Evolutionary conservation across 176 grass and related monocot species (phyloP), one percentile per base, ranked within the genome.

Genomic region (Avena eriantha): DNA sequence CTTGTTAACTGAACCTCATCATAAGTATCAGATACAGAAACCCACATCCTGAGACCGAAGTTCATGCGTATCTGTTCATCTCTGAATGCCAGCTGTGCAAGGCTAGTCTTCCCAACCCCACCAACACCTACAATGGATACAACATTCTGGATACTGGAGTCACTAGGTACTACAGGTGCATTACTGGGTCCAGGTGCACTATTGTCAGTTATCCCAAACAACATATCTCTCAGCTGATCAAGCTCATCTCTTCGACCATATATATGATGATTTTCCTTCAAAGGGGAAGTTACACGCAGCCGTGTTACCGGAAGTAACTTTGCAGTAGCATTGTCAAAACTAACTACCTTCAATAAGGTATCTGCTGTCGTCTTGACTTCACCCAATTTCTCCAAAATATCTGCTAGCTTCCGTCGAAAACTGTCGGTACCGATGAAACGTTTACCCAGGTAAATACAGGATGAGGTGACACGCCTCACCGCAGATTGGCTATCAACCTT

Each of bases 61-160:
- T 82, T 65, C 14, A 65, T 67, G 17, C 29, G 21, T 66, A 95
- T 76, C 8, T 75, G 77, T 19, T 61, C 75, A 67, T 95, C 88
- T 43, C 80, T 89, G 47, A 92, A 95, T 8, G 92, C 83, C 31
- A 88, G 29, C 26, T 91, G 91, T 18, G 86, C 90, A 36, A 95
- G 86, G 34, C 83, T 93, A 49, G 91, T 89, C 83, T 95, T 95
- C 50, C 93, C 91, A 48, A 91, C 58, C 64, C 91, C 93, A 79
- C 85, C 88, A 65, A 85, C 81, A 31, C 91, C 93, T 76, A 91
- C 31, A 35, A 95, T 69, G 51, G 88, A 85, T 81, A 95, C 17
- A 23, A 91, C 75, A 78, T 5, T 46, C 64, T 13, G 63, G 63
- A 75, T 29, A 14, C 46, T 75, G 10, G 46, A 51, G 72, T 9